These are phyloP conservation scores for Vitis hybrid DNA, from an alignment of 177 flowering plant species.

Conservation along the genomic window DNA sequence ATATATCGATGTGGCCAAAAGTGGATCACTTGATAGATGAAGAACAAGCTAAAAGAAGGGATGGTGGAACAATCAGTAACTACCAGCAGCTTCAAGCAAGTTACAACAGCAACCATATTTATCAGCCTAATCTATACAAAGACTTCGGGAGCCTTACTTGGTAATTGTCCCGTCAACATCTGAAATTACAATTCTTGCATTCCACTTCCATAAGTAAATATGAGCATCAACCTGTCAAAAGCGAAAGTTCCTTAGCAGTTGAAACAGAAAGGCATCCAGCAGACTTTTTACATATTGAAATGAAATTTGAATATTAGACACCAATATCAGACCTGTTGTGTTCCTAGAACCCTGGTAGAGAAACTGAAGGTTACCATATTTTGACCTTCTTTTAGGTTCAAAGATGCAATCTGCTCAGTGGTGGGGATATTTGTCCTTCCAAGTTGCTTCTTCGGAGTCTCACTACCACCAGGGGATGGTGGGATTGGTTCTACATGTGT, in stretches of 20 bases:
- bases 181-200: conserved; percentile 87
- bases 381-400: conserved; percentile 94
- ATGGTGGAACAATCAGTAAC: not conserved
- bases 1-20: not conserved
- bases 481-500: conserved; percentile 31
- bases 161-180: conserved; percentile 99
- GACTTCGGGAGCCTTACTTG: conserved; percentile 49
- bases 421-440: conserved; percentile 81
- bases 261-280: conserved; percentile 1
- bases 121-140: not conserved
- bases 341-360: conserved; percentile 84
- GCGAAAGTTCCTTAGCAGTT: conserved; percentile 7
- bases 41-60: not conserved
- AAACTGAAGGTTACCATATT: conserved; percentile 84
- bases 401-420: conserved; percentile 82
- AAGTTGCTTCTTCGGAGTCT: conserved; percentile 63
- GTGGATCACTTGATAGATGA: too few relatives aligned
- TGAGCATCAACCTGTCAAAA: conserved; percentile 86
- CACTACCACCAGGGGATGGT: conserved; percentile 21
- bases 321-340: conserved; percentile 62
- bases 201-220: conserved; percentile 97
- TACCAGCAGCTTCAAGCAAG: conserved; percentile 5
- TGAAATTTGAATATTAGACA: conserved; percentile 5
- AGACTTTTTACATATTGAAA: not conserved
- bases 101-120: not conserved